Evolutionary conservation across 352 stramenopile species (phyloP).

Genomic region (Halophytophthora batemanensis): DNA sequence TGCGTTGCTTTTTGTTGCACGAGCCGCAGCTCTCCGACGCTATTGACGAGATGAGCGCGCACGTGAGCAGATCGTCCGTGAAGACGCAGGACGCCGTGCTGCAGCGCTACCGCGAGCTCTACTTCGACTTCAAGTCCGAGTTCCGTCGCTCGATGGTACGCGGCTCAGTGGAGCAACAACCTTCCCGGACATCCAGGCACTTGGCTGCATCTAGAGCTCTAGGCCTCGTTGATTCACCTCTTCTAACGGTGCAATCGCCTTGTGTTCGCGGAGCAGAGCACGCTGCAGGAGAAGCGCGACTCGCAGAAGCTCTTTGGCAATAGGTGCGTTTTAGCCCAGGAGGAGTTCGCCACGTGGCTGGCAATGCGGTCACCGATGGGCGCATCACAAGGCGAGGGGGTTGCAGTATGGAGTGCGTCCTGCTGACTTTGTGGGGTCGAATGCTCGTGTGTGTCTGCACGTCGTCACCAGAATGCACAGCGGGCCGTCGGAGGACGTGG

Average conservation of each 20-base stretch:
- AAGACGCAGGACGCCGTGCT: constrained; percentile 88
- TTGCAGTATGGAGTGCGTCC: neutral
- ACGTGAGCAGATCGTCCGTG: constrained; percentile 60
- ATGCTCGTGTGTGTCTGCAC: neutral
- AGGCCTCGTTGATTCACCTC: neutral
- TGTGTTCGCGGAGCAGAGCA: constrained; percentile 36
- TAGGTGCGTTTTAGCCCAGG: constrained; percentile 31
- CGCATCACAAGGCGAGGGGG: neutral
- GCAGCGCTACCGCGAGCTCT: constrained; percentile 94
- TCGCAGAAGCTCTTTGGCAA: constrained; percentile 80
- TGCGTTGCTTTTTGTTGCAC: constrained; percentile 1
- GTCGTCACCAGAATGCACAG: constrained; percentile 31
- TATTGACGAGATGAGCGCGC: constrained; percentile 85
- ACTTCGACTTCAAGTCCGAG: constrained; percentile 95
- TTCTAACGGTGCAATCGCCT: neutral
- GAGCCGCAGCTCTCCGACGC: constrained; percentile 64
- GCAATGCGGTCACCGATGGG: neutral
- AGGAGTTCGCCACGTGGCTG: neutral
- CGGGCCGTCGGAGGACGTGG: constrained; percentile 49
- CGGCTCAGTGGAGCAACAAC: neutral
- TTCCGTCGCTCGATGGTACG: constrained; percentile 88
- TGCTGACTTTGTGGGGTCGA: neutral
- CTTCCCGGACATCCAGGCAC: constrained; percentile 1
- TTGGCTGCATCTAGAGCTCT: neutral
- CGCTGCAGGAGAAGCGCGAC: constrained; percentile 80